phyloP scores from a whole-genome alignment of 2,329 filamentous ascomycete genomes.

The Verticillium albo-atrum region DNA sequence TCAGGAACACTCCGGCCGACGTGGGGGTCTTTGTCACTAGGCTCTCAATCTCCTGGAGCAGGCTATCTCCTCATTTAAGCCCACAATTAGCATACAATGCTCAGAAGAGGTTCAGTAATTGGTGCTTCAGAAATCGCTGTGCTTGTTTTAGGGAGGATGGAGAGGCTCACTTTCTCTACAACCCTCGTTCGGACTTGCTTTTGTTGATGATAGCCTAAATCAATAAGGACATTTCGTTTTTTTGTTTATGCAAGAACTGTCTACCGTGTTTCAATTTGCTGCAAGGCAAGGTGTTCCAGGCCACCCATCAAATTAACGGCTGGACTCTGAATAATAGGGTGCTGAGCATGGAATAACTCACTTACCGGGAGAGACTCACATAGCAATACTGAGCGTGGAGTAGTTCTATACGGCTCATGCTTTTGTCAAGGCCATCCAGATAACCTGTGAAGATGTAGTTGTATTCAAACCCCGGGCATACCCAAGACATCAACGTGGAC shows the following conservation, averaged over 20 bases:
- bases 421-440: not conserved
- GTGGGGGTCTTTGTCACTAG: not conserved
- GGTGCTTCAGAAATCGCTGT: not conserved
- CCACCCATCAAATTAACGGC: not conserved
- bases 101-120: not conserved
- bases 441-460: not conserved
- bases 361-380: not conserved
- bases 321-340: not conserved
- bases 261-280: not conserved
- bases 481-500: not conserved
- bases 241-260: not conserved
- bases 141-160: not conserved
- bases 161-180: not conserved
- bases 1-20: not conserved
- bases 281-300: not conserved
- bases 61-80: not conserved
- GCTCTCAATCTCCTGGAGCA: not conserved
- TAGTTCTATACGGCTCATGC: not conserved
- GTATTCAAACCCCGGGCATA: not conserved
- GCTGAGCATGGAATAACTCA: not conserved
- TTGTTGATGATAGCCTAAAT: not conserved
- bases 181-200: not conserved
- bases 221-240: not conserved
- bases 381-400: not conserved
- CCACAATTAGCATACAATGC: not conserved